Conservation (phyloP, 306 rosid species). For the Quercus cerris region DNA sequence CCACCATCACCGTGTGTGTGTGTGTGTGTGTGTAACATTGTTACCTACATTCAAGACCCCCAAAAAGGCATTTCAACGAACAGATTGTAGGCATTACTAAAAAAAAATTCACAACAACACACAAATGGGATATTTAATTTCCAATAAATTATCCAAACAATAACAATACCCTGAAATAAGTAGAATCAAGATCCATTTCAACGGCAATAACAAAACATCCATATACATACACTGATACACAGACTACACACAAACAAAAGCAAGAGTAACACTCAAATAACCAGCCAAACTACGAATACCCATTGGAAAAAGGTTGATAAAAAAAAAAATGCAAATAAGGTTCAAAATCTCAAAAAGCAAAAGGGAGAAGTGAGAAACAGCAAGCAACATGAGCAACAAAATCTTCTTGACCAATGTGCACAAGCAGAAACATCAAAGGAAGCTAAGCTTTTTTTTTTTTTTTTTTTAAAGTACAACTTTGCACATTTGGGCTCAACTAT, state of each 20-base stretch:
- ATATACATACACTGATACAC: neutral
- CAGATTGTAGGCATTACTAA: constrained; percentile 16
- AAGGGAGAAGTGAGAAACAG: too few relatives aligned
- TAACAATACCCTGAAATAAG: neutral
- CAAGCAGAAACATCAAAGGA: too few relatives aligned
- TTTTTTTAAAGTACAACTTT: neutral
- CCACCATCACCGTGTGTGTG: neutral
- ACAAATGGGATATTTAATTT: neutral
- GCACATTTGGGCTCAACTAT: neutral
- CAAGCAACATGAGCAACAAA: too few relatives aligned
- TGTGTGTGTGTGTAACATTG: neutral
- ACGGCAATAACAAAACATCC: neutral
- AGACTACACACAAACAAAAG: neutral
- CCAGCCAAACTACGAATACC: neutral
- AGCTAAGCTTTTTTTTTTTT: too few relatives aligned
- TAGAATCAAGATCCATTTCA: neutral
- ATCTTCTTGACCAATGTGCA: too few relatives aligned
- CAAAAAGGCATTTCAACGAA: constrained; percentile 18
- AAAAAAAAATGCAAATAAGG: too few relatives aligned
- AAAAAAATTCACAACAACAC: neutral
- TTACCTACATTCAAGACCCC: neutral
- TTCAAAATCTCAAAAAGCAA: neutral
- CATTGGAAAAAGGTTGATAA: neutral
- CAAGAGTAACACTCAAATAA: neutral
- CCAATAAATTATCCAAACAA: neutral